Evolutionary conservation across 2,329 filamentous ascomycete species (phyloP), one percentile per base, ranked within the genome.

Genomic region (Botrytis cinerea): DNA sequence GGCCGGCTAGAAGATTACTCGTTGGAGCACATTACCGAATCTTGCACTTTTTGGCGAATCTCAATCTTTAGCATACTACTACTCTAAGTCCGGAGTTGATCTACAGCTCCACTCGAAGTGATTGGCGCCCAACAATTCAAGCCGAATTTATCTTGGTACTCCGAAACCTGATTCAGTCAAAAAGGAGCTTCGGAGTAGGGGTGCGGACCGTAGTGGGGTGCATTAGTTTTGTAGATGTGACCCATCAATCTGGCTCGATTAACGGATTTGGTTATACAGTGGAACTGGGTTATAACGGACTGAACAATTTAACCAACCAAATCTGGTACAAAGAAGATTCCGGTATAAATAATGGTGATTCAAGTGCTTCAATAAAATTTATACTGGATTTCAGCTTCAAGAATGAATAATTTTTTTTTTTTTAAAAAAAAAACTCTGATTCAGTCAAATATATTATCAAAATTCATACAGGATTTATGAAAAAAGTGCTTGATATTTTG

Each of bases 171-270:
- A 68, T 54, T 16, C 25, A n/a, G 32, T 68, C 46, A 28, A 68
- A 54, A 68, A 54, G 64, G 64, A 68, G 46, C 46, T 68, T 40
- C 64, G 64, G 64, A 68, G 64, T 68, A 68, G 32, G 38, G 35
- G 22, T 46, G 20, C n/a, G 46, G 64, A 40, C 46, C 25, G 16
- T 54, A 54, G 64, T 67, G 46, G 64, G 46, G 64, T 54, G 64
- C 64, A 68, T 68, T 68, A 68, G 64, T 54, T 67, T 67, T 54
- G 8, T 54, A 5, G 46, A 68, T 64, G 61, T 64, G 40, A 64
- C n/a, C 61, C 61, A 64, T 68, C 64, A 54, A 54, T 68, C 46
- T 68, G 64, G 46, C 64, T 68, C 64, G 46, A 14, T 40, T 40
- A 68, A 35, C 32, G 4, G 22, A 43, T 68, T 68, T 40, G 46